phyloP scores from a whole-genome alignment of 257 asterid species.

The Fraxinus quadrangulata region DNA sequence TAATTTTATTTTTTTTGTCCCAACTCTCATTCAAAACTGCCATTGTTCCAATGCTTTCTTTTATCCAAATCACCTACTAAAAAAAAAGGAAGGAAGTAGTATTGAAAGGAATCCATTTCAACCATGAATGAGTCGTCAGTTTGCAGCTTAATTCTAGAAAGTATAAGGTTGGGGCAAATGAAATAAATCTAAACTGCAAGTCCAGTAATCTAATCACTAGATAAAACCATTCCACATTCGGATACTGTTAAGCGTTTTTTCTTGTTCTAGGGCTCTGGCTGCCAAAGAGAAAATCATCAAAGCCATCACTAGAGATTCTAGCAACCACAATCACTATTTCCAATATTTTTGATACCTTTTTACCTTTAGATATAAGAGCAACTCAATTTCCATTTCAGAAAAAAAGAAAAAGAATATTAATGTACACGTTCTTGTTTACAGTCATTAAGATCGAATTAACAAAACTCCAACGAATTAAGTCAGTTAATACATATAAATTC shows the following conservation, averaged over 20 bases:
- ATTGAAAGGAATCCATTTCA: background rate
- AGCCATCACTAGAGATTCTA: background rate
- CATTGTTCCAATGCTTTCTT: background rate
- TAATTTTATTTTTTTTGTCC: background rate
- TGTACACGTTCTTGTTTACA: conserved; percentile 5
- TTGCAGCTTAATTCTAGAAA: background rate
- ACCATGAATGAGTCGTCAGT: background rate
- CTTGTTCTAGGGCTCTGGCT: background rate
- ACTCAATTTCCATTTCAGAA: background rate
- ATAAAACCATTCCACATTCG: background rate
- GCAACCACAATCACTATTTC: background rate
- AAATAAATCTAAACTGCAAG: background rate
- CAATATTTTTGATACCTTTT: background rate
- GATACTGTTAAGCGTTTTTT: background rate
- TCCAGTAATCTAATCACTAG: background rate
- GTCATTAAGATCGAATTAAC: background rate
- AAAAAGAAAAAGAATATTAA: background rate
- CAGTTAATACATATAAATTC: background rate
- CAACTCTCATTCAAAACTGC: background rate
- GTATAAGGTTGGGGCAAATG: no score
- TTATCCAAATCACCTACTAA: background rate
- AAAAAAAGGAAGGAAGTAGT: background rate
- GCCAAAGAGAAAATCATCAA: background rate
- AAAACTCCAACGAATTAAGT: background rate
- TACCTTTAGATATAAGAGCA: background rate